Conservation (phyloP, 2,329 filamentous ascomycete species). For the Paracoccidioides lutzii region DNA sequence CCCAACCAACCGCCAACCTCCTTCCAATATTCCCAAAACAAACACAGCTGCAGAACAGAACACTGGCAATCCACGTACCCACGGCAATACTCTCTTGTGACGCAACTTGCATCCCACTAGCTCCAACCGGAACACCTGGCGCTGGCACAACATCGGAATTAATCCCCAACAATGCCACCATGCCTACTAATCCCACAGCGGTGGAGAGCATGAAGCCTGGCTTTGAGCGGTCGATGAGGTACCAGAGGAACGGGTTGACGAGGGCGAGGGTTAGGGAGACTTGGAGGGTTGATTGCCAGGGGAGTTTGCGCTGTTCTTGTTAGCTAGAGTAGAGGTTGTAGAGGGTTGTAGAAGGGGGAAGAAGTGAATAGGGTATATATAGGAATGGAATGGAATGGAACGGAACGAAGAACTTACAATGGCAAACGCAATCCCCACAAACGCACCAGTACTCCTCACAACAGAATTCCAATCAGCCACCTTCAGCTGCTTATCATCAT, state of each 20-base stretch:
- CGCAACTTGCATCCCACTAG: slow-evolving; percentile 21
- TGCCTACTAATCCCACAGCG: slow-evolving; percentile 60
- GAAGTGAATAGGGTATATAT: slow-evolving; percentile 45
- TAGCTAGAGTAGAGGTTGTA: background rate
- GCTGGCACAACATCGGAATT: slow-evolving; percentile 65
- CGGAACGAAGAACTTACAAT: slow-evolving; percentile 51
- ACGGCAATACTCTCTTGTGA: slow-evolving; percentile 45
- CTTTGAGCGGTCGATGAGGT: slow-evolving; percentile 80
- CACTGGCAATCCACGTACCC: slow-evolving; percentile 80
- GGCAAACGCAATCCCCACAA: slow-evolving; percentile 61
- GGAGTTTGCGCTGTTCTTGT: slow-evolving; percentile 57
- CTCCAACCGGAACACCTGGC: slow-evolving; percentile 15
- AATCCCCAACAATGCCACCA: slow-evolving; percentile 58
- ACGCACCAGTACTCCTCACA: slow-evolving; percentile 56
- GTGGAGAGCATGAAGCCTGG: slow-evolving; percentile 71
- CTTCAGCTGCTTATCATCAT: slow-evolving; percentile 19
- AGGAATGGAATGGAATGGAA: slow-evolving; percentile 41
- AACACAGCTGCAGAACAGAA: slow-evolving; percentile 86
- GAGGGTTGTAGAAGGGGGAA: background rate
- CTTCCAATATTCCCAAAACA: slow-evolving; percentile 95
- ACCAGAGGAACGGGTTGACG: slow-evolving; percentile 90
- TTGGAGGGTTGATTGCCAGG: slow-evolving; percentile 92
- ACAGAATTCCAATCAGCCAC: slow-evolving; percentile 62
- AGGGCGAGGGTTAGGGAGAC: slow-evolving; percentile 78
- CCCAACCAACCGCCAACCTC: slow-evolving; percentile 38